Percentiles rank a stretch among this genome's conserved stretches.
These are phyloP conservation scores for Oldenlandia corymbosa DNA, from an alignment of 257 asterid genomes.

Conservation along the genomic window DNA sequence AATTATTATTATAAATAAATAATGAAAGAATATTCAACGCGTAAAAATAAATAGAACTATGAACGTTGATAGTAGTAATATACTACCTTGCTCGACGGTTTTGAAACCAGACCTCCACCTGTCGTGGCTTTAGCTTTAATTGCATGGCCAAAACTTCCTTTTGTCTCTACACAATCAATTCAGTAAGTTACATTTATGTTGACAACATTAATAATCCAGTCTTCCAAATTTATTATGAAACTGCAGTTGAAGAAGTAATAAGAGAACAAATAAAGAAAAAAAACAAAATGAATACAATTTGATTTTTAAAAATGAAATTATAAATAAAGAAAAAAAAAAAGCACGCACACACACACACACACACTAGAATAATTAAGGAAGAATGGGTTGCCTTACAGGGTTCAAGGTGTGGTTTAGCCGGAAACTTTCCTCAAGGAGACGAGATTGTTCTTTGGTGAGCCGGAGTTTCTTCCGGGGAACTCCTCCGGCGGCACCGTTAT, in stretches of 20 bases:
- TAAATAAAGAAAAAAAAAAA: background rate
- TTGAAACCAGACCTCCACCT: constrained; percentile 95
- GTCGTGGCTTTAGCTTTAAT: constrained; percentile 61
- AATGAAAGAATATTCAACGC: constrained; percentile 9
- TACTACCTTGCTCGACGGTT: constrained; percentile 88
- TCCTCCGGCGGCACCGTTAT: constrained; percentile 14
- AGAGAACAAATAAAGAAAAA: too few relatives aligned
- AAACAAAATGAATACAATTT: too few relatives aligned
- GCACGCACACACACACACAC: background rate
- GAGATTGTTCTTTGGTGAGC: constrained; percentile 64
- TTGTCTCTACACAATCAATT: constrained; percentile 42
- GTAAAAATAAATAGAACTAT: constrained; percentile 1
- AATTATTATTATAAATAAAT: background rate
- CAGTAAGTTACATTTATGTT: constrained; percentile 2
- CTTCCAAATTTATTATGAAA: background rate
- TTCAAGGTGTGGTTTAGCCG: constrained; percentile 60
- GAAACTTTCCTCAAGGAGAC: constrained; percentile 74
- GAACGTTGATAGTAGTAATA: constrained; percentile 10
- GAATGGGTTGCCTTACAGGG: constrained; percentile 63
- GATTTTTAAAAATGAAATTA: too few relatives aligned
- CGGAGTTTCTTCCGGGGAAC: constrained; percentile 68
- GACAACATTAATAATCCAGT: background rate
- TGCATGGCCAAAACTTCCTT: constrained; percentile 64
- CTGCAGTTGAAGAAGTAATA: too few relatives aligned
- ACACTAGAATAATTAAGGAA: background rate